These are phyloP conservation scores for Millerozyma acaciae DNA, from an alignment of 805 yeast genomes.

Conservation along the genomic window DNA sequence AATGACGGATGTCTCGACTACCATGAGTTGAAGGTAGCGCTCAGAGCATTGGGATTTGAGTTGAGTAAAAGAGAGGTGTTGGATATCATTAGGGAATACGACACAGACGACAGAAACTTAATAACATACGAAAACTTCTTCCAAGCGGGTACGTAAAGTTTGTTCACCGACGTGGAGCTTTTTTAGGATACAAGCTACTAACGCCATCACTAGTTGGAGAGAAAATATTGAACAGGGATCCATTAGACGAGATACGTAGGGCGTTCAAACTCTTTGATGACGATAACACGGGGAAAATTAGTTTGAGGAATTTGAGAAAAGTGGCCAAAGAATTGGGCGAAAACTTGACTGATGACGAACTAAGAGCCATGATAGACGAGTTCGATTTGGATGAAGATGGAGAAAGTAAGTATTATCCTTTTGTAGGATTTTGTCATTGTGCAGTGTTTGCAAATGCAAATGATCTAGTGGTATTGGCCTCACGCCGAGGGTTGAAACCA, in stretches of 20 bases:
- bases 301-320: slow-evolving; percentile 74
- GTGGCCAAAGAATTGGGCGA: slow-evolving; percentile 94
- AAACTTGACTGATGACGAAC: slow-evolving; percentile 84
- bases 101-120: slow-evolving; percentile 65
- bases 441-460: no score
- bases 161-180: background rate
- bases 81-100: slow-evolving; percentile 75
- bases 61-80: slow-evolving; percentile 70
- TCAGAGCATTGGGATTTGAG: slow-evolving; percentile 91
- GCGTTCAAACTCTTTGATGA: slow-evolving; percentile 90
- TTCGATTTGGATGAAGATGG: slow-evolving; percentile 97
- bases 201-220: slow-evolving; percentile 58
- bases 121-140: slow-evolving; percentile 81
- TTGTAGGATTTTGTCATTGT: no score
- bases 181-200: background rate
- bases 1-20: slow-evolving; percentile 86
- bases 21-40: slow-evolving; percentile 91
- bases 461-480: no score
- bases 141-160: slow-evolving; percentile 52
- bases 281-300: slow-evolving; percentile 81
- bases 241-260: slow-evolving; percentile 83
- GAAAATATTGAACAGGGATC: slow-evolving; percentile 82
- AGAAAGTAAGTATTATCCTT: slow-evolving; percentile 51
- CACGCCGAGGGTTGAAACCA: background rate
- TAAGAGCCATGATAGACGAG: slow-evolving; percentile 95